Conservation (phyloP, 768 basidiomycete species). For the Mrakia blollopis region DNA sequence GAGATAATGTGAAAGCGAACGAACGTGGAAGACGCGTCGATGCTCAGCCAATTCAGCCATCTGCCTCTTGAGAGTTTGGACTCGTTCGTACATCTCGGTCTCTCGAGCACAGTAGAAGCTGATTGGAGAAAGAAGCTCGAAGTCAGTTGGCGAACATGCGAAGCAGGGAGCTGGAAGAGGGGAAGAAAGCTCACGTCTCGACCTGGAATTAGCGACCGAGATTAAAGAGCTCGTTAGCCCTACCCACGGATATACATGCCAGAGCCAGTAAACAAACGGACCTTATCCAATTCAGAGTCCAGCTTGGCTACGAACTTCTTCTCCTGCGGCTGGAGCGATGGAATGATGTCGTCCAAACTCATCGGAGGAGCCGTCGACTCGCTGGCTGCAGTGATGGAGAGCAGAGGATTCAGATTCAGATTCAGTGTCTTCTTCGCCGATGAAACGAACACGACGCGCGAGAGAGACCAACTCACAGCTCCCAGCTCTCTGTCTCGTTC, state of each 20-base stretch:
- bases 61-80: slow-evolving; percentile 58
- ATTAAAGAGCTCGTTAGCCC: no score
- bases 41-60: slow-evolving; percentile 70
- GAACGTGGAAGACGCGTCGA: slow-evolving; percentile 47
- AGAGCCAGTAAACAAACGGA: no score
- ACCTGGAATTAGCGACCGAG: no score
- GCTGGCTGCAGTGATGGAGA: not conserved
- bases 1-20: not conserved
- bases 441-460: not conserved
- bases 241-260: no score
- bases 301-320: slow-evolving; percentile 68
- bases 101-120: slow-evolving; percentile 65
- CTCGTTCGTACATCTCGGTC: slow-evolving; percentile 53
- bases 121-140: not conserved
- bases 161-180: no score
- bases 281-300: slow-evolving; percentile 74
- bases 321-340: slow-evolving; percentile 58
- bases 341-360: slow-evolving; percentile 47
- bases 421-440: no score
- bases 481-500: not conserved
- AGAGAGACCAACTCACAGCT: not conserved
- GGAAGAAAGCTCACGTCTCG: slow-evolving; percentile 50
- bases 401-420: not conserved
- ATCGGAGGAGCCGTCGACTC: slow-evolving; percentile 2
- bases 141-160: not conserved